phyloP scores from a whole-genome alignment of 371 early-diverging fungal genomes.

The Sporodiniella umbellata region DNA sequence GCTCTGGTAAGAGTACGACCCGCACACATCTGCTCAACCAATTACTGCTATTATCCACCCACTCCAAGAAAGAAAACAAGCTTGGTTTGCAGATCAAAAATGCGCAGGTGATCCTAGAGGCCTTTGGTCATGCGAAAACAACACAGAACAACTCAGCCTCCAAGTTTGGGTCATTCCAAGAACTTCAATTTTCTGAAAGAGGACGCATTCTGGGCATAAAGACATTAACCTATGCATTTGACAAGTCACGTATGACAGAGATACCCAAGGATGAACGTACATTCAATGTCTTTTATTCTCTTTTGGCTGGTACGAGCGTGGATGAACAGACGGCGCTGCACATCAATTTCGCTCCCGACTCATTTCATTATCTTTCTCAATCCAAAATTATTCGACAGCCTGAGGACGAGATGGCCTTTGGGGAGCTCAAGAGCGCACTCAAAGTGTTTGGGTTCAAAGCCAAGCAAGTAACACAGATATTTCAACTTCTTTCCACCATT shows the following conservation, averaged over 20 bases:
- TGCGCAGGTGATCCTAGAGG: conserved; percentile 63
- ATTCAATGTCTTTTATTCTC: conserved; percentile 89
- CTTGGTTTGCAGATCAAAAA: conserved; percentile 71
- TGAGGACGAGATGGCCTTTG: conserved; percentile 3
- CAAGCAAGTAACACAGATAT: conserved; percentile 65
- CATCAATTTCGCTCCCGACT: conserved; percentile 39
- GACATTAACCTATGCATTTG: conserved; percentile 83
- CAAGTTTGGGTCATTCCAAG: conserved; percentile 77
- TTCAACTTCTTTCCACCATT: conserved; percentile 72
- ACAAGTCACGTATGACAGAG: conserved; percentile 71
- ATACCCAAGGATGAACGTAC: conserved; percentile 59
- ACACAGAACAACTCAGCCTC: conserved; percentile 69
- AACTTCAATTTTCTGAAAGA: conserved; percentile 81
- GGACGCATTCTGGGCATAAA: conserved; percentile 88
- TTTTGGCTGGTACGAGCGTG: conserved; percentile 56
- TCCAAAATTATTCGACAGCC: conserved; percentile 22
- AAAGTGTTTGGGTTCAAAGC: conserved; percentile 75
- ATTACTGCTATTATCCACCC: conserved; percentile 65
- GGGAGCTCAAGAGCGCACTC: conserved; percentile 57
- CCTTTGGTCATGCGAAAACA: conserved; percentile 77
- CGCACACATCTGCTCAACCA: conserved; percentile 64
- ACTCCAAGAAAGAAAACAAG: conserved; percentile 69
- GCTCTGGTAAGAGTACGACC: conserved; percentile 79
- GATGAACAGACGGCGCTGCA: conserved; percentile 45
- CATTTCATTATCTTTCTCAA: conserved; percentile 36